These are phyloP conservation scores for Calocera viscosa DNA, from an alignment of 768 basidiomycete species.

Conservation along the genomic window DNA sequence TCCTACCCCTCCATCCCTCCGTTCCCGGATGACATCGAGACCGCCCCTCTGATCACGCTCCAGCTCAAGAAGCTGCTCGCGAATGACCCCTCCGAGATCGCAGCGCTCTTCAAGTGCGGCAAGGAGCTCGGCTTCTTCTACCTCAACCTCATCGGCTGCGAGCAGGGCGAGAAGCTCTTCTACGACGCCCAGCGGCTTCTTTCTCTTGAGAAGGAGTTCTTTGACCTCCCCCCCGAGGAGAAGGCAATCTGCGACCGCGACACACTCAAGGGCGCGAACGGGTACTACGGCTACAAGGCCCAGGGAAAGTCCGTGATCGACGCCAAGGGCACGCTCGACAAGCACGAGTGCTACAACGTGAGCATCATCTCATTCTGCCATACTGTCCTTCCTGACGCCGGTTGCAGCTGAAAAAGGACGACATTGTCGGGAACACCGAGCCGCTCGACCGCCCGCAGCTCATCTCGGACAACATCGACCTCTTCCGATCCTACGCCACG, in stretches of 20 bases:
- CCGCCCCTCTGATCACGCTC: background rate
- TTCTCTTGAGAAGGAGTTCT: background rate
- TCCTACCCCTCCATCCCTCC: background rate
- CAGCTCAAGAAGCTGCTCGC: conserved; percentile 1
- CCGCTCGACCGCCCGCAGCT: background rate
- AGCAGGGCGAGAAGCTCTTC: background rate
- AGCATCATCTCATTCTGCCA: background rate
- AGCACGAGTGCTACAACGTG: conserved; percentile 4
- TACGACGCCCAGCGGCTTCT: background rate
- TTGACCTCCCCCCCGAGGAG: background rate
- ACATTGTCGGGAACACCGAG: conserved; percentile 4
- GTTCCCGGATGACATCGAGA: conserved; percentile 6
- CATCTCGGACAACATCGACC: background rate
- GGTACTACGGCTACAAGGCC: background rate
- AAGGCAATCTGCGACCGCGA: background rate
- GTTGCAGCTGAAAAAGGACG: background rate
- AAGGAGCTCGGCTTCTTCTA: conserved; percentile 8
- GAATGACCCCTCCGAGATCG: background rate
- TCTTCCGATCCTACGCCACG: background rate
- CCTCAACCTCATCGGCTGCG: conserved; percentile 6
- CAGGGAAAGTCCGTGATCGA: background rate
- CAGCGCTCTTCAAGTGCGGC: background rate
- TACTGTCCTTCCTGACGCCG: background rate
- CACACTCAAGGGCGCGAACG: conserved; percentile 1
- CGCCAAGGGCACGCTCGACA: background rate